Conservation (phyloP, 192 early-diverging fungal genomes). For the Mortierella alpina region DNA sequence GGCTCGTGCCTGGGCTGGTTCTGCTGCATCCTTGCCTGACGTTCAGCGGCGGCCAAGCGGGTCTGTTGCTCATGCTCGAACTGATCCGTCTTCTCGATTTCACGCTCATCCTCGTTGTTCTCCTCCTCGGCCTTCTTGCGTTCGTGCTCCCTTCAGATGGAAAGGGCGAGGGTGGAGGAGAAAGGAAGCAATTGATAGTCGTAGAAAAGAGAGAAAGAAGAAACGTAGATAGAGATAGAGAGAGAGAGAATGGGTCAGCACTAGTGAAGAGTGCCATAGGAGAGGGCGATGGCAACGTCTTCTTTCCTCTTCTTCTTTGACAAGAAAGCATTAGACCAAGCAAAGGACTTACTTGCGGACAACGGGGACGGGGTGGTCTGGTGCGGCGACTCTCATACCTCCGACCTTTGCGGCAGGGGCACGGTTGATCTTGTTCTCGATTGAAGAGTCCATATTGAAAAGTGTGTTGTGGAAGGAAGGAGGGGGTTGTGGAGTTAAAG, state of each 20-base stretch:
- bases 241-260: neutral
- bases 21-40: conserved; percentile 39
- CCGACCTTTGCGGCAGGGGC: conserved; percentile 46
- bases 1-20: conserved; percentile 50
- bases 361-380: conserved; percentile 46
- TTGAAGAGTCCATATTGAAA: conserved; percentile 35
- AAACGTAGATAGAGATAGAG: neutral
- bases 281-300: neutral
- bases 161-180: no score
- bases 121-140: conserved; percentile 20
- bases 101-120: conserved; percentile 45
- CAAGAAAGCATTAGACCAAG: no score
- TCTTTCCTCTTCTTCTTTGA: neutral
- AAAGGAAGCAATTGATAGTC: neutral
- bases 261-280: neutral
- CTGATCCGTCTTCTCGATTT: conserved; percentile 29
- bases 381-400: conserved; percentile 43
- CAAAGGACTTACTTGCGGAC: conserved; percentile 46
- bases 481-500: neutral
- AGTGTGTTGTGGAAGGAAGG: neutral
- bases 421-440: conserved; percentile 31
- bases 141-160: conserved; percentile 33
- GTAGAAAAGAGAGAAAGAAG: conserved; percentile 1
- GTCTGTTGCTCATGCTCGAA: conserved; percentile 43
- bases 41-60: conserved; percentile 40